These are phyloP conservation scores for Pseudocercospora vitis DNA, from an alignment of 2,329 filamentous ascomycete genomes.

Conservation along the genomic window DNA sequence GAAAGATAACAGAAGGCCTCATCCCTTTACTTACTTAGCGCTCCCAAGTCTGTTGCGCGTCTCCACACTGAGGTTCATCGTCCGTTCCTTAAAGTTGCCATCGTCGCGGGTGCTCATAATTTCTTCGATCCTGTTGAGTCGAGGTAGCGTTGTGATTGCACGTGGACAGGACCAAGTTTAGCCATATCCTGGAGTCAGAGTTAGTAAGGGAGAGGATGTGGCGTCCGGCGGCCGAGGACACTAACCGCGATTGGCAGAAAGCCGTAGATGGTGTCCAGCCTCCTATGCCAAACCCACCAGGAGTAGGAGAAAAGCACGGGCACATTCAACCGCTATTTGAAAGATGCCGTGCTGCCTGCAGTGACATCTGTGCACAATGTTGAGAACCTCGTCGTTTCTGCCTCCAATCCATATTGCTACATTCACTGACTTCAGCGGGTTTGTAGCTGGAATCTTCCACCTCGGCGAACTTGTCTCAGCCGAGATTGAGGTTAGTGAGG, in stretches of 20 bases:
- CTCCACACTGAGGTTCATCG: neutral
- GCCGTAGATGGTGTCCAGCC: neutral
- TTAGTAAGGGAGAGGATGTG: neutral
- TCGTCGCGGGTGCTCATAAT: conserved; percentile 1
- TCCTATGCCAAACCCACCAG: conserved; percentile 3
- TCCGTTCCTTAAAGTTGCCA: neutral
- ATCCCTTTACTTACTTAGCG: conserved; percentile 4
- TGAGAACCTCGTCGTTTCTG: too few relatives aligned
- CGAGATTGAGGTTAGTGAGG: too few relatives aligned
- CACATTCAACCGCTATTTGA: neutral
- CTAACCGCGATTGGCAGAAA: neutral
- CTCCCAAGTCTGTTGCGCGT: neutral
- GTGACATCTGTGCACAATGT: neutral
- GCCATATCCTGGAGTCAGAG: neutral
- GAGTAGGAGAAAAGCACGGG: conserved; percentile 1
- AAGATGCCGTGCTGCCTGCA: neutral
- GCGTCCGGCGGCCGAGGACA: neutral
- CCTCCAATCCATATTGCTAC: too few relatives aligned
- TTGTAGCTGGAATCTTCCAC: too few relatives aligned
- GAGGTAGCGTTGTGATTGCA: neutral
- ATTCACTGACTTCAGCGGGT: too few relatives aligned
- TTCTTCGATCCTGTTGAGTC: neutral
- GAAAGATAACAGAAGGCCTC: neutral
- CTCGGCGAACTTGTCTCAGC: too few relatives aligned
- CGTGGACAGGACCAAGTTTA: neutral